Percentiles rank a stretch among this genome's conserved stretches.
These are phyloP conservation scores for Globisporangium cystogenes DNA, from an alignment of 352 stramenopile species.

Conservation along the genomic window DNA sequence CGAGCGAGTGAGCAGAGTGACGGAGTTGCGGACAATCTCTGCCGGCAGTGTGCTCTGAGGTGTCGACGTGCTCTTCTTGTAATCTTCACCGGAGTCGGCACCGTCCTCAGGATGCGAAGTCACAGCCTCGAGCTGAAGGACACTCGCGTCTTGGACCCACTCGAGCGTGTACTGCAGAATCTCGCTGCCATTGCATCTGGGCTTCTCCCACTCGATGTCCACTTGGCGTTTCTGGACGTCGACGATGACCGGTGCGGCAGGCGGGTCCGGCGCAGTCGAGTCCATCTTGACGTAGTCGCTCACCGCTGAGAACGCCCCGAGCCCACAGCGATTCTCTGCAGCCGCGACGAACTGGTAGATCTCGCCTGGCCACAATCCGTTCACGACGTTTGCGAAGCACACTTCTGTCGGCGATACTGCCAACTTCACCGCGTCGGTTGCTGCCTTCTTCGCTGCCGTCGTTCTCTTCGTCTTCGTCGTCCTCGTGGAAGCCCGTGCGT, in stretches of 20 bases:
- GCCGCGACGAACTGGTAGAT: constrained; percentile 75
- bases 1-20: constrained; percentile 40
- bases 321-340: constrained; percentile 58
- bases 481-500: background rate
- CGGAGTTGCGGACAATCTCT: background rate
- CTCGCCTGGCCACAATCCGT: constrained; percentile 52
- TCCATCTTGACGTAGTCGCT: constrained; percentile 76
- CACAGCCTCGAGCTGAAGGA: background rate
- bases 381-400: constrained; percentile 25
- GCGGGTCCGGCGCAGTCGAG: constrained; percentile 45
- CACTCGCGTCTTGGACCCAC: constrained; percentile 25
- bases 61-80: background rate
- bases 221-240: constrained; percentile 32
- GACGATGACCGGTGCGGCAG: constrained; percentile 25
- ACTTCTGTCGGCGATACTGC: background rate
- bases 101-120: too few relatives aligned
- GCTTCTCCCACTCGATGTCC: constrained; percentile 47
- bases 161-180: constrained; percentile 65
- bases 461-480: background rate
- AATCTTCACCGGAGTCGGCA: too few relatives aligned
- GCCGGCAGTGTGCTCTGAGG: too few relatives aligned
- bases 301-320: constrained; percentile 51
- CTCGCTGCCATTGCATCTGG: constrained; percentile 59
- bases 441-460: background rate
- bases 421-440: background rate